Conservation (phyloP, 148 eudicot genomes). For the Camellia sinensis region DNA sequence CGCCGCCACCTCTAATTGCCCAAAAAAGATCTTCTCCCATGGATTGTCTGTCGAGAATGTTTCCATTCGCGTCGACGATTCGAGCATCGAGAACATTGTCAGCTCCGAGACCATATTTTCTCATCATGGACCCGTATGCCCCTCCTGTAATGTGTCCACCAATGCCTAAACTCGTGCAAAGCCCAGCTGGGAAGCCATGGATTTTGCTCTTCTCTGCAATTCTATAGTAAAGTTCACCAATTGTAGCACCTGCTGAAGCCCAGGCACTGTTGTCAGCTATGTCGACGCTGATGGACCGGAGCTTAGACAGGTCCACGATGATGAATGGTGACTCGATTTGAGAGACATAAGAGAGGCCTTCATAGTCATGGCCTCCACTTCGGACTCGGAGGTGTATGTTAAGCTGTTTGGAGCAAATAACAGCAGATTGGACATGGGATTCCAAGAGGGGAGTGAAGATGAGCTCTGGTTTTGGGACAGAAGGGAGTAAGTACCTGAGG, state of each 20-base stretch:
- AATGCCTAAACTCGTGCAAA: neutral
- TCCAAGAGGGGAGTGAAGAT: neutral
- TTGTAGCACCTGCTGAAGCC: neutral
- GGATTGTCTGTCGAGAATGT: too few relatives aligned
- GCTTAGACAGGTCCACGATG: neutral
- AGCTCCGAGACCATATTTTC: neutral
- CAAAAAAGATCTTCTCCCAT: too few relatives aligned
- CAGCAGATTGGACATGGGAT: neutral
- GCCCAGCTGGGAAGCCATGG: neutral
- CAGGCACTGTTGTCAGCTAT: neutral
- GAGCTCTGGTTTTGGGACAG: neutral
- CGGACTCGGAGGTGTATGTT: neutral
- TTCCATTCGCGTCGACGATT: neutral
- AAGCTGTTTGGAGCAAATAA: neutral
- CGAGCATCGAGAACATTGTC: neutral
- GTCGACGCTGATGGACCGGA: neutral
- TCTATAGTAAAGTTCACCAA: neutral
- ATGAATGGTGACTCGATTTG: neutral
- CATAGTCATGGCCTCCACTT: neutral
- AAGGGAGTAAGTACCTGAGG: neutral
- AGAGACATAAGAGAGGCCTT: neutral
- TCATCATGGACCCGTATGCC: neutral
- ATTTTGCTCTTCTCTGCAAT: neutral
- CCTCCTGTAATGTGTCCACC: neutral
- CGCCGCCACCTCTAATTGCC: too few relatives aligned